phyloP scores from a whole-genome alignment of 805 yeast genomes.

The Scheffersomyces amazonensis region DNA sequence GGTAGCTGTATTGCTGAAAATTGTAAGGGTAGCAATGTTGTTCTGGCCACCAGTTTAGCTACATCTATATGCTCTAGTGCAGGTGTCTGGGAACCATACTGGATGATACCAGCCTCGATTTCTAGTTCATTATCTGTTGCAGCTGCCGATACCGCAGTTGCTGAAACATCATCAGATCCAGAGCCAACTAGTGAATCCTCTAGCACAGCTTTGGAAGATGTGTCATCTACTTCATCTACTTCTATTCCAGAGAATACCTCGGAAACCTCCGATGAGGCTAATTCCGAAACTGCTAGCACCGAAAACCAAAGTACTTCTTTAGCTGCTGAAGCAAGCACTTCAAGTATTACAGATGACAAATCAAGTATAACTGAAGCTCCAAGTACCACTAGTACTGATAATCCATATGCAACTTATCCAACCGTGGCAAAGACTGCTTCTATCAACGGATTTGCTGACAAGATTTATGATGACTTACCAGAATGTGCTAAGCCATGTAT shows the following conservation, averaged over 20 bases:
- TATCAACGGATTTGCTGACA: conserved; percentile 49
- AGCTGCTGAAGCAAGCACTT: background rate
- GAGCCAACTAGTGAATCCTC: conserved; percentile 2
- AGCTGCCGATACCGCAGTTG: conserved; percentile 19
- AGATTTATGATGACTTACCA: conserved; percentile 35
- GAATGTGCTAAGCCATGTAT: conserved; percentile 41
- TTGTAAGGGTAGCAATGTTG: conserved; percentile 36
- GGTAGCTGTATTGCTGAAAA: conserved; percentile 39
- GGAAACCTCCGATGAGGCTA: conserved; percentile 5
- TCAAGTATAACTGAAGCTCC: background rate
- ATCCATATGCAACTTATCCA: conserved; percentile 29
- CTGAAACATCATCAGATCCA: conserved; percentile 8
- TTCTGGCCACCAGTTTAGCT: conserved; percentile 30
- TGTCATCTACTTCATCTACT: background rate
- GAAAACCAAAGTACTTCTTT: too few relatives aligned
- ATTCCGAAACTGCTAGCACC: conserved; percentile 3
- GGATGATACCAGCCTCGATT: conserved; percentile 26
- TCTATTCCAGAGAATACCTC: conserved; percentile 4
- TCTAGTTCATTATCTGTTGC: conserved; percentile 17
- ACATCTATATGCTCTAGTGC: conserved; percentile 32
- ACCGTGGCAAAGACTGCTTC: conserved; percentile 43
- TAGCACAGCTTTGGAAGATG: conserved; percentile 5
- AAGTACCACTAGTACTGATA: background rate
- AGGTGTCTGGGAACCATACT: conserved; percentile 30
- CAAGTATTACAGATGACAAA: background rate